A percentile compares a stretch with the other conserved stretches of the same genome.
These are phyloP conservation scores for Candida koratica DNA, from an alignment of 805 yeast genomes.

Conservation along the genomic window DNA sequence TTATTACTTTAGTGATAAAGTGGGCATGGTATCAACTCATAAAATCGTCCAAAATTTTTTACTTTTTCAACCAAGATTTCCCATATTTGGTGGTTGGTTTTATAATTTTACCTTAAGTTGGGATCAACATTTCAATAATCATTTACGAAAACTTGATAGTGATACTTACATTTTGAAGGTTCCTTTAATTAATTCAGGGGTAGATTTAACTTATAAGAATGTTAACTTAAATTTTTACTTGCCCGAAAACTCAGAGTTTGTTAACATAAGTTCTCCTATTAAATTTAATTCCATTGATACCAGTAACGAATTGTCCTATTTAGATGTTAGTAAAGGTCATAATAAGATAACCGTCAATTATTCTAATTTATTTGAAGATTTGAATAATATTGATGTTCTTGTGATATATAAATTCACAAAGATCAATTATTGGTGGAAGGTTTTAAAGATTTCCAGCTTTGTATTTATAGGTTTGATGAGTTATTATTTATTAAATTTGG, in stretches of 20 bases:
- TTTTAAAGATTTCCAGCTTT: slow-evolving; percentile 59
- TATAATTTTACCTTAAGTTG: slow-evolving; percentile 96
- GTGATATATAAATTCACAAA: slow-evolving; percentile 61
- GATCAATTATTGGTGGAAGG: slow-evolving; percentile 56
- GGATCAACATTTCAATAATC: slow-evolving; percentile 57
- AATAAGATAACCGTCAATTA: slow-evolving; percentile 61
- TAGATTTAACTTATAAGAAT: slow-evolving; percentile 62
- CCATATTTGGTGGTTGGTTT: slow-evolving; percentile 95
- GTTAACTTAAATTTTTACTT: slow-evolving; percentile 61
- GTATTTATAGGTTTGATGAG: slow-evolving; percentile 57
- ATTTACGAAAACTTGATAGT: slow-evolving; percentile 39
- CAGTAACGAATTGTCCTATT: slow-evolving; percentile 50
- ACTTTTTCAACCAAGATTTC: slow-evolving; percentile 79
- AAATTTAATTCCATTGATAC: slow-evolving; percentile 28
- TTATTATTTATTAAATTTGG: slow-evolving; percentile 41
- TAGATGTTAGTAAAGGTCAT: slow-evolving; percentile 78
- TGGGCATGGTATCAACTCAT: slow-evolving; percentile 89
- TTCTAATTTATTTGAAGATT: slow-evolving; percentile 64
- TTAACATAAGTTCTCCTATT: slow-evolving; percentile 57
- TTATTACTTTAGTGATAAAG: slow-evolving; percentile 79
- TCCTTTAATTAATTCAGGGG: slow-evolving; percentile 71
- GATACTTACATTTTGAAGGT: slow-evolving; percentile 58
- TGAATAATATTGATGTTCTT: slow-evolving; percentile 51
- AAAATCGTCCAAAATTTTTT: slow-evolving; percentile 42
- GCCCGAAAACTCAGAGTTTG: slow-evolving; percentile 78